phyloP scores from a whole-genome alignment of 768 basidiomycete genomes.

The Mycena belliarum region DNA sequence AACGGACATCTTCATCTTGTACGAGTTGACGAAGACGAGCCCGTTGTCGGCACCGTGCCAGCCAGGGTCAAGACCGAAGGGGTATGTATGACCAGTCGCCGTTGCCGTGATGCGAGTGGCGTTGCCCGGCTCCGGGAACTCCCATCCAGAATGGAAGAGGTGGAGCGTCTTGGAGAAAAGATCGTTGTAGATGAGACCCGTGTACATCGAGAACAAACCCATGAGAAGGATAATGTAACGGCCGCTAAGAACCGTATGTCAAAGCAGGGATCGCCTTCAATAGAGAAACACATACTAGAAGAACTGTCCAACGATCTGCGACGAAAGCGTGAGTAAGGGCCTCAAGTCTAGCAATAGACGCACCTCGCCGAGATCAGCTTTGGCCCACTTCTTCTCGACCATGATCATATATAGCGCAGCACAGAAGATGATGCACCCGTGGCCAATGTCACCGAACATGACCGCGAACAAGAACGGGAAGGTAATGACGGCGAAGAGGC shows the following conservation, averaged over 20 bases:
- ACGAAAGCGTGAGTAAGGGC: conserved; percentile 9
- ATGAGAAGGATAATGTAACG: conserved; percentile 98
- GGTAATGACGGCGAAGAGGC: conserved; percentile 86
- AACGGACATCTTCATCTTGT: conserved; percentile 99
- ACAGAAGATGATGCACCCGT: conserved; percentile 80
- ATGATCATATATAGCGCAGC: conserved; percentile 85
- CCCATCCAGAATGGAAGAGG: conserved; percentile 88
- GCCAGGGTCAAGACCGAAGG: conserved; percentile 90
- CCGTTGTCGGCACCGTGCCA: conserved; percentile 95
- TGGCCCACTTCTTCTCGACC: conserved; percentile 78
- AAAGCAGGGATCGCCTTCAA: no score
- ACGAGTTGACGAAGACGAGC: conserved; percentile 94
- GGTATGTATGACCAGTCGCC: conserved; percentile 74
- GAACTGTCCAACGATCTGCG: conserved; percentile 81
- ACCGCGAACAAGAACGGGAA: conserved; percentile 99
- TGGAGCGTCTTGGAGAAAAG: conserved; percentile 93
- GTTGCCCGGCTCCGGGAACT: conserved; percentile 55
- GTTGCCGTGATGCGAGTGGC: conserved; percentile 46
- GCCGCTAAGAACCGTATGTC: no score
- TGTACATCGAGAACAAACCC: conserved; percentile 97
- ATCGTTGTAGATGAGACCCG: conserved; percentile 98
- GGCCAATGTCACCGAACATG: conserved; percentile 99
- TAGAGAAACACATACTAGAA: conserved; percentile 80
- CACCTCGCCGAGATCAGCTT: conserved; percentile 74
- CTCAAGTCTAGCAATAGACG: conserved; percentile 23